Evolutionary conservation across 2,329 filamentous ascomycete genomes (phyloP).

Genomic region (Graphium sp.): DNA sequence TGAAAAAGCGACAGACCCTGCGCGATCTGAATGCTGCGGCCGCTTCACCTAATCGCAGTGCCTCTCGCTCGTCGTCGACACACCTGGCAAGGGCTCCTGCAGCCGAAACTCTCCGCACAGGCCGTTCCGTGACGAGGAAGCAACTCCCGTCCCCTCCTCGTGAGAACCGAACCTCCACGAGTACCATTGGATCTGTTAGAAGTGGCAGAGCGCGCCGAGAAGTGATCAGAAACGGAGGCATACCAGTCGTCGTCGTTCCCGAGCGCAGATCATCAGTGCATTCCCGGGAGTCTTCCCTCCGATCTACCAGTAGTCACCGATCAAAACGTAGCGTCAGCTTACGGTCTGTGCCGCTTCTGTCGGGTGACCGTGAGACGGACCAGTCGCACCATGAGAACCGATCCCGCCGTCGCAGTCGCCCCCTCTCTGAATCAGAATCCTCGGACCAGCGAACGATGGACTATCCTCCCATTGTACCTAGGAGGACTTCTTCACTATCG

Average conservation of each 20-base stretch:
- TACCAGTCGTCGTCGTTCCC: slow-evolving; percentile 46
- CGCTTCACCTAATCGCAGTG: slow-evolving; percentile 22
- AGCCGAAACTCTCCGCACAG: background rate
- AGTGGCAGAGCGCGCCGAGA: slow-evolving; percentile 40
- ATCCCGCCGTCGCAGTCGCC: slow-evolving; percentile 20
- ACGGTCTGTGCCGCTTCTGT: slow-evolving; percentile 24
- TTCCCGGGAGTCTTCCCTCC: slow-evolving; percentile 35
- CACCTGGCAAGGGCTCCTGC: slow-evolving; percentile 8
- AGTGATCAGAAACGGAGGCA: slow-evolving; percentile 39
- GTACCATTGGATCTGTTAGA: slow-evolving; percentile 29
- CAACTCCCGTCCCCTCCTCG: background rate
- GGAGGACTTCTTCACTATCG: slow-evolving; percentile 42
- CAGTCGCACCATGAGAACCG: slow-evolving; percentile 23
- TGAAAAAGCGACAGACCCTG: slow-evolving; percentile 35
- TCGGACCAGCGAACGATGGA: slow-evolving; percentile 41
- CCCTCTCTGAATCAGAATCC: slow-evolving; percentile 29
- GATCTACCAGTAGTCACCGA: slow-evolving; percentile 42
- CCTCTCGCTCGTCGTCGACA: slow-evolving; percentile 18
- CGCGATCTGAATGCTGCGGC: slow-evolving; percentile 26
- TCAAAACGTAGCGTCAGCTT: slow-evolving; percentile 36
- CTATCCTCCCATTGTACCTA: slow-evolving; percentile 38
- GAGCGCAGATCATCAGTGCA: slow-evolving; percentile 37
- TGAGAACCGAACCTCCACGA: slow-evolving; percentile 31
- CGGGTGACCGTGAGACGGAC: slow-evolving; percentile 22
- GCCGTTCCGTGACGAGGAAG: too few species aligned